These are phyloP conservation scores for Vitis rotundifolia DNA, from an alignment of 164 flowering plant species.

Conservation along the genomic window DNA sequence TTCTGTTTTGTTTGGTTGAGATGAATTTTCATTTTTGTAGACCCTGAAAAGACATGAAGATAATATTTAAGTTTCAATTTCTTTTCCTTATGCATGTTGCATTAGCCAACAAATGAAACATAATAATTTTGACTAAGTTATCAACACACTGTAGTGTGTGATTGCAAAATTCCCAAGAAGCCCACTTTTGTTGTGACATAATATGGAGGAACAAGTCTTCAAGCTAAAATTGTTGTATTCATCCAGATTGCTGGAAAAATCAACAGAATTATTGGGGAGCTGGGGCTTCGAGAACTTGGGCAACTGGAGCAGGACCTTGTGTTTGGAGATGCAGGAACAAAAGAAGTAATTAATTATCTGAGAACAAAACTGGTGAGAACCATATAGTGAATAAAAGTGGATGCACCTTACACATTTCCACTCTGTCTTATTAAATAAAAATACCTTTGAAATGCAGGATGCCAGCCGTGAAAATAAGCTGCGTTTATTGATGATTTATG, in stretches of 20 bases:
- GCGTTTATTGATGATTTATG: conserved; percentile 93
- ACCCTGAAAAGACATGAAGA: too few relatives aligned
- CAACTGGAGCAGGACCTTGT: conserved; percentile 95
- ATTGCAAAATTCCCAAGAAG: too few relatives aligned
- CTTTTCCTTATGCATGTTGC: too few relatives aligned
- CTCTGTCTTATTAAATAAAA: conserved; percentile 7
- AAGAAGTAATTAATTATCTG: conserved; percentile 80
- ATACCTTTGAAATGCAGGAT: conserved; percentile 54
- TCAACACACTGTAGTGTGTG: too few relatives aligned
- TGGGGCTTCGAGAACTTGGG: conserved; percentile 82
- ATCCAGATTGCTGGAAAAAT: conserved; percentile 92
- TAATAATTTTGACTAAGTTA: too few relatives aligned
- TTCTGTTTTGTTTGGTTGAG: too few relatives aligned
- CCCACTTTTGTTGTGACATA: not conserved
- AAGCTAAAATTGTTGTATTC: not conserved
- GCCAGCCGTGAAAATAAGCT: conserved; percentile 70
- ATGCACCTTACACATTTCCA: not conserved
- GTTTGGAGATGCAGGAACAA: conserved; percentile 96
- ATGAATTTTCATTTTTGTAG: too few relatives aligned
- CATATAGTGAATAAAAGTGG: not conserved
- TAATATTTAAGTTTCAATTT: too few relatives aligned
- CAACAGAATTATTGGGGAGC: conserved; percentile 66
- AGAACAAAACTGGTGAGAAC: conserved; percentile 64
- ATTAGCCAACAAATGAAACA: too few relatives aligned
- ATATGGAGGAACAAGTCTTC: not conserved